Evolutionary conservation across 768 basidiomycete species (phyloP), one percentile per base, ranked within the genome.

Genomic region (Suillus clintonianus): DNA sequence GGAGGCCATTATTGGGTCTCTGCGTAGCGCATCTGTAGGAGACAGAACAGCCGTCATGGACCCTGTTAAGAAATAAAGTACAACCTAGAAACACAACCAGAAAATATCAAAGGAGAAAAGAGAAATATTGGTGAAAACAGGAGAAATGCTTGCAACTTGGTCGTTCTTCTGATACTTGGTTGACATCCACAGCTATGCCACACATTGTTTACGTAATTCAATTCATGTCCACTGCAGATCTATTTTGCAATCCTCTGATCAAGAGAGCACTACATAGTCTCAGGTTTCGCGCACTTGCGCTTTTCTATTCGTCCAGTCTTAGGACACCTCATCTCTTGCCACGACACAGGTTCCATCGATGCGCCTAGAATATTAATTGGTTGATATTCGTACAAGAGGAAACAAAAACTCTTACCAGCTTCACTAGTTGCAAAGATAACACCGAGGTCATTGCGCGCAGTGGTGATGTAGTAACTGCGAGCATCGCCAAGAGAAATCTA

Each of bases 401-500:
- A 32, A 6, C 51, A 24, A 13, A 24, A 11, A 39, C 57, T 79
- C 82, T 69, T 70, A 87, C 93, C 92, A 55, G 90, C 89, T 78
- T 95, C 94, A 74, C 91, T 92, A 8, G 89, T 90, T 13, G 94
- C 95, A 73, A 92, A 95, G 59, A 96, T 90, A 10, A 97, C 95
- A 0, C 95, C 95, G 4, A 97, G 84, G 67, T 95, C 90, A 72
- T 95, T 95, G 47, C 92, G 81, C 8, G 92, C 95, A 4, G 95
- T 97, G 0, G 94, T 93, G 34, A 97, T 83, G 79, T 94, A 96
- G 77, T 97, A 97, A 69, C 90, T 94, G 50, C 93, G 86, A 30
- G 94, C 89, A 76, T 97, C 95, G 11, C 95, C 95, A 30, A 97
- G 81, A 19, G 95, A 96, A 56, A 96, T 92, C 95, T 96, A 64